Percentiles rank a stretch among this genome's conserved stretches.
phyloP scores from a whole-genome alignment of 495 filamentous ascomycete species.

The Podospora comata region DNA sequence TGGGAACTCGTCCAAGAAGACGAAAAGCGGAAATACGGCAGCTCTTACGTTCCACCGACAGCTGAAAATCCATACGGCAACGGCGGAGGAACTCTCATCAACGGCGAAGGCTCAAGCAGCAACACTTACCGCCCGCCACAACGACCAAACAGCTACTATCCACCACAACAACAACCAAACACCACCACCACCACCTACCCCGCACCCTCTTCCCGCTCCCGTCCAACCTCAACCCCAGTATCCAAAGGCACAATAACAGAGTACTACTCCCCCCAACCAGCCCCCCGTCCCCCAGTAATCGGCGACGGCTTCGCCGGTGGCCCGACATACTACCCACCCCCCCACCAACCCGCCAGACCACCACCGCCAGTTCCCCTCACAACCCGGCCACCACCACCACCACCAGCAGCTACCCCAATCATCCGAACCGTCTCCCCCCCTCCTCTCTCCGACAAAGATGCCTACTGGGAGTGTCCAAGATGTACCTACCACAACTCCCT shows the following conservation, averaged over 20 bases:
- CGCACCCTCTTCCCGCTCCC: neutral
- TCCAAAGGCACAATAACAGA: slow-evolving; percentile 1
- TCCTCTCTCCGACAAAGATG: neutral
- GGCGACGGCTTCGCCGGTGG: neutral
- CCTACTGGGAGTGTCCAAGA: slow-evolving; percentile 66
- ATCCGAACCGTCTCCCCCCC: slow-evolving; percentile 1
- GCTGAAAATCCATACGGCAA: slow-evolving; percentile 59
- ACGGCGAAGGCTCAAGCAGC: neutral
- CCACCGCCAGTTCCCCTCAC: slow-evolving; percentile 26
- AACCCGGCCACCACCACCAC: slow-evolving; percentile 20
- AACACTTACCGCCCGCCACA: neutral
- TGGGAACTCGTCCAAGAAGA: slow-evolving; percentile 87
- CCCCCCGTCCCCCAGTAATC: slow-evolving; percentile 22
- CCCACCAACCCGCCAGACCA: slow-evolving; percentile 16
- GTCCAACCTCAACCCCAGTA: neutral
- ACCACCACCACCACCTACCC: no score
- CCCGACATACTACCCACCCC: neutral
- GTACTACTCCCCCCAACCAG: neutral
- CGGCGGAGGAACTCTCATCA: slow-evolving; percentile 26
- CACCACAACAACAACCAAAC: slow-evolving; percentile 18
- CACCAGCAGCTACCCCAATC: neutral
- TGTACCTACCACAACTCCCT: slow-evolving; percentile 82
- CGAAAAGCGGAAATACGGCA: slow-evolving; percentile 60
- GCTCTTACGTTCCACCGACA: slow-evolving; percentile 62
- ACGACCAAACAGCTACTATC: slow-evolving; percentile 13